Evolutionary conservation across 2,329 filamentous ascomycete species (phyloP).

Genomic region (Colletotrichum tabaci): DNA sequence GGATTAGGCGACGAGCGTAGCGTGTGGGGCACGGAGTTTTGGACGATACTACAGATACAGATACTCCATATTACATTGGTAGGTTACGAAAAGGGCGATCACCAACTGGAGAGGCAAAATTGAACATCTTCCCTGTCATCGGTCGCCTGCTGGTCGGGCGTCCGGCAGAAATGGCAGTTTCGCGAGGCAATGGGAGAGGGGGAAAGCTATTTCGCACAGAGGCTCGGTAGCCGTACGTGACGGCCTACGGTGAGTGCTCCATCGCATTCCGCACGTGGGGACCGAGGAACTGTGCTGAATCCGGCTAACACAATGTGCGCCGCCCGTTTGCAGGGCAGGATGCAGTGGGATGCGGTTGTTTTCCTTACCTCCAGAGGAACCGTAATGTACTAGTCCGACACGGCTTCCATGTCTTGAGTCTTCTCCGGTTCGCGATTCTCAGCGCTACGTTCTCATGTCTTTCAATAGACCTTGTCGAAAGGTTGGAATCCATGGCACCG

Average conservation of each 20-base stretch:
- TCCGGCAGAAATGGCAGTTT: constrained; percentile 15
- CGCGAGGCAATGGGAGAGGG: constrained; percentile 12
- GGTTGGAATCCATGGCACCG: constrained; percentile 1
- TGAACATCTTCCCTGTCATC: neutral
- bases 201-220: no score
- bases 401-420: constrained; percentile 21
- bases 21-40: neutral
- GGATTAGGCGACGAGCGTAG: constrained; percentile 15
- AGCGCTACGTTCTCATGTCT: constrained; percentile 12
- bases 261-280: neutral
- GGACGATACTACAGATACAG: neutral
- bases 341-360: neutral
- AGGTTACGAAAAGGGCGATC: neutral
- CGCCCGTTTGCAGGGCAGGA: constrained; percentile 37
- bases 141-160: neutral
- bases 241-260: no score
- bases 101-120: neutral
- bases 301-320: constrained; percentile 16
- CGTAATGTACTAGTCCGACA: constrained; percentile 1
- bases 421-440: constrained; percentile 12
- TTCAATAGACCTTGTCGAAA: constrained; percentile 9
- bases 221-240: no score
- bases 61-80: neutral
- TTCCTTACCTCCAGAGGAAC: neutral
- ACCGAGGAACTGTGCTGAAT: constrained; percentile 6